Base-by-base conservation (phyloP, 495 filamentous ascomycete species). In the Penicillium dipodomyicola region DNA sequence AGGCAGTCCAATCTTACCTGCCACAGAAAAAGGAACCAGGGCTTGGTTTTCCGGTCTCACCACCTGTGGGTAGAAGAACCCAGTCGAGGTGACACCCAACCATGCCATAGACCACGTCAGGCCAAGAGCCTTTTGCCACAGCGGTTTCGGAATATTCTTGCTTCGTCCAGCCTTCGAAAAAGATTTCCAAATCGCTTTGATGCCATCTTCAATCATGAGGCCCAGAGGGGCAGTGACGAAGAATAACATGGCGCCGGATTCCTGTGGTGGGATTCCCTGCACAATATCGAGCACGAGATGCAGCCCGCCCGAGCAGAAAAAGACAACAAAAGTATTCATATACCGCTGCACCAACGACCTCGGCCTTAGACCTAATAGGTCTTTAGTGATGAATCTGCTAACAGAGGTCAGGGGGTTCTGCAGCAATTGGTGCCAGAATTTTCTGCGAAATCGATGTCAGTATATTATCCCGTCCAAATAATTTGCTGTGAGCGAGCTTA, bases 391-490 rank as follows among this genome's bases (percentile, higher is more conserved):
- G 33, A 62, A 74, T 14, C 47, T 55, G 40, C 67, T 57, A 6
- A 67, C 51, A 14, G 62, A 58, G 10, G 64, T 63, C 45, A 75
- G 57, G 4, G 66, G 71, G 41, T 64, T 63, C 12, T 69, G 70
- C 14, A 75, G 37, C 14, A 70, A 63, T 39, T 73, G 72, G 57
- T 78, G 74, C 75, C 75, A 78, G 59, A 73, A 77, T 48, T 65
- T 72, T 5, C 74, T 75, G 54, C 56, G 29, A 7, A 49, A 41
- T 12, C 19, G 3, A 32, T 4, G 9, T 59, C 57, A 51, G 46
- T 39, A 54, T 35, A 35, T 23, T 12, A 19, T 35, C 20, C 17
- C 27, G 0, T 14, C 1, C 4, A 14, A 12, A 20, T 14, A 1
- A 4, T 11, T n/a, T 25, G 8, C 4, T 4, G 19, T 25, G 23